Base-by-base conservation (phyloP, 2,329 filamentous ascomycete genomes). In the Colletotrichum echinochloae region DNA sequence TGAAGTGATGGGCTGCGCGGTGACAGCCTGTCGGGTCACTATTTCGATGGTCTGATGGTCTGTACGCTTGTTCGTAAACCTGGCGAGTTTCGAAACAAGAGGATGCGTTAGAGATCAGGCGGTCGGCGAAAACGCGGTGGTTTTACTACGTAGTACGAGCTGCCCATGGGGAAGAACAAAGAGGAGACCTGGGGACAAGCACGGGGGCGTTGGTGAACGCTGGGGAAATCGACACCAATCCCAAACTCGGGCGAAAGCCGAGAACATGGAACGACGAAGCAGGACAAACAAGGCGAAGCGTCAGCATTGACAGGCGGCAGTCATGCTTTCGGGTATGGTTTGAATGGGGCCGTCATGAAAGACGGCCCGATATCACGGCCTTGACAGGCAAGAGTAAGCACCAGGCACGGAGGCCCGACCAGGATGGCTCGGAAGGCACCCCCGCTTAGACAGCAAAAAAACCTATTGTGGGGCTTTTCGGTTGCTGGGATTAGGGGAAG, bases 161-260 rank as follows among this genome's bases (percentile, higher is more conserved):
- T 67, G 51, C 67, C 67, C 67, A 70, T 67, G 67, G 67, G 67
- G 67, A 70, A 70, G 67, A 70, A 62, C 67, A 68, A 68, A 68
- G 65, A 68, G 60, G 60, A 65, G 51, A 30, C 26, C 33, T 41
- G 39, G 60, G 26, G 60, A 54, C 35, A 33, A 54, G 26, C 48
- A 39, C 52, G 30, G 48, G 52, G 35, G 48, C 46, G 57, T 66
- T 39, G 57, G 56, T 9, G n/a, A 56, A 30, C 16, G 33, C 39
- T 41, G 48, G 35, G 46, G 46, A 56, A 70, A 61, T 41, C 41
- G 23, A 70, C 56, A 59, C 64, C 67, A 70, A 48, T 18, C 5
- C 52, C 64, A 62, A 62, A 54, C 67, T 70, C 67, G 67, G 67
- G 64, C 56, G 64, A 55, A 67, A 52, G 41, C 67, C 67, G 67